Base-by-base conservation (phyloP, 75 land plant species). In the Cupressus sempervirens region DNA sequence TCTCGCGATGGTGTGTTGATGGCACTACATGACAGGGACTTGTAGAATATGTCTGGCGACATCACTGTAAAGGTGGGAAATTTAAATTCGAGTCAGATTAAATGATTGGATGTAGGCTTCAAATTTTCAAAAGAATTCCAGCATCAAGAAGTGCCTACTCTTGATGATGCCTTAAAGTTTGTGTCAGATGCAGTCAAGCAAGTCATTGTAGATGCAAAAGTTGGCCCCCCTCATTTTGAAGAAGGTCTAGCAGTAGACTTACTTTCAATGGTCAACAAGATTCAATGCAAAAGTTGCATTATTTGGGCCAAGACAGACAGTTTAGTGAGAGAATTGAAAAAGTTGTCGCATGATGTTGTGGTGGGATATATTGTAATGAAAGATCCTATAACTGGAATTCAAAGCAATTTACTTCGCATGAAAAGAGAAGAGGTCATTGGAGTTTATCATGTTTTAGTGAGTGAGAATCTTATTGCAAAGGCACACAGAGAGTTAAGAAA, bases 21-120 rank as follows among this genome's bases (percentile, higher is more conserved):
- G 70, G 96, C 98, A 45, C 91, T 94, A 40, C 98, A 96, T 92
- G 96, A 97, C 70, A 93, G 99, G 94, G 99, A 97, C 86, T 88
- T 97, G 93, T 97, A 95, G 91, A 85, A 88, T 68, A 86, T 95
- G 82, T 92, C 94, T 85, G 94, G 94, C 32, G 91, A 90, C 87
- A 77, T 6, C 40, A 82, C 91, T 81, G 86, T 92, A 84, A 95
- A 83, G 83, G 95, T 94, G 86, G 98, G 99, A 18, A 80, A 94
- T 85, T 87, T 92, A 83, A 94, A 87, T 74, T 56, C 46, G 73
- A 87, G 86, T 76, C 86, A 95, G 95, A 94, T 94, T 81, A 84
- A 84, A 43, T 67, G 84, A 67, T 85, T 93, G 50, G 87, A 81
- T 86, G 83, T 85, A 38, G 80, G 77, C 41, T 58, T 82, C 85